These are phyloP conservation scores for Polychaeton citri DNA, from an alignment of 2,329 filamentous ascomycete species.

Conservation along the genomic window DNA sequence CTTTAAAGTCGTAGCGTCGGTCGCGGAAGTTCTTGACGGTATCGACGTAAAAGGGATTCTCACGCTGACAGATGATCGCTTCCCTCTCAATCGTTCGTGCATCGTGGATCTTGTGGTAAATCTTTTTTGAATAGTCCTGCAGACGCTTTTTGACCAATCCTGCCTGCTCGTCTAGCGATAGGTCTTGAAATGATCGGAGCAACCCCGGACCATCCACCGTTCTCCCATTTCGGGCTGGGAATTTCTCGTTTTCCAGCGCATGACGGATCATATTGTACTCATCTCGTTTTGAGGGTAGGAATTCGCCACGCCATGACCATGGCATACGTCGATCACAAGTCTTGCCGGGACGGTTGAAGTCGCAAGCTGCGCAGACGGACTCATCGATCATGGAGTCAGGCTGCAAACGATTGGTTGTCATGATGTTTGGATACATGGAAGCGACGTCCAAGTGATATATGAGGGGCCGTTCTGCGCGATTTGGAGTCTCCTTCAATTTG, in stretches of 20 bases:
- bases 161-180: conserved; percentile 72
- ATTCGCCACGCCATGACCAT: conserved; percentile 98
- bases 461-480: conserved; percentile 69
- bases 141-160: conserved; percentile 70
- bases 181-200: conserved; percentile 62
- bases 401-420: conserved; percentile 96
- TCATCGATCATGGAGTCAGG: conserved; percentile 99
- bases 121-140: conserved; percentile 91
- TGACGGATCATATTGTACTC: conserved; percentile 99
- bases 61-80: conserved; percentile 94
- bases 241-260: conserved; percentile 80
- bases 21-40: conserved; percentile 95
- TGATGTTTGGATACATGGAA: conserved; percentile 99
- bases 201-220: conserved; percentile 46
- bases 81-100: conserved; percentile 84
- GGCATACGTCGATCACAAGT: conserved; percentile 89
- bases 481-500: conserved; percentile 67
- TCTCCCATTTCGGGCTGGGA: conserved; percentile 54
- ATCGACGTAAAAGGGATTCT: conserved; percentile 97
- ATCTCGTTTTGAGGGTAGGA: conserved; percentile 85
- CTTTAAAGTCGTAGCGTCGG: conserved; percentile 95
- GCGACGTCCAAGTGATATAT: conserved; percentile 98
- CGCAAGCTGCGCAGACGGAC: conserved; percentile 89
- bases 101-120: conserved; percentile 98
- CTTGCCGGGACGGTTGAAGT: conserved; percentile 95